A percentile compares a stretch with the other conserved stretches of the same genome.
Conservation (phyloP, 768 basidiomycete genomes). For the Tremella mesenterica region DNA sequence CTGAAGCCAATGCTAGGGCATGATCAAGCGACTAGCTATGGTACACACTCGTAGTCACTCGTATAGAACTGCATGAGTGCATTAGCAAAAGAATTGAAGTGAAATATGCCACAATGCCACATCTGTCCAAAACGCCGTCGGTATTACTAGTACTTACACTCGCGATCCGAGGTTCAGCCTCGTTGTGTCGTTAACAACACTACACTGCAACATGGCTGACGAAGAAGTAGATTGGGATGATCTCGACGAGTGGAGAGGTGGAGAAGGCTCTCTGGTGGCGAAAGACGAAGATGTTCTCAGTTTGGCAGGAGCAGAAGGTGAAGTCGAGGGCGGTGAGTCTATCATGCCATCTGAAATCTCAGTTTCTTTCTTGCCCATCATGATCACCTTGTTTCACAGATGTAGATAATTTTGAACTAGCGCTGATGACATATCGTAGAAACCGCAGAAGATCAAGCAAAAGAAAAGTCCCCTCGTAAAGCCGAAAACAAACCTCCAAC, state of each 20-base stretch:
- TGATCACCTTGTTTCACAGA: background rate
- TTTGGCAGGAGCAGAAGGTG: background rate
- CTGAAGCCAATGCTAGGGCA: slow-evolving; percentile 31
- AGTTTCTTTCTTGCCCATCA: background rate
- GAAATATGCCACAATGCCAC: slow-evolving; percentile 1
- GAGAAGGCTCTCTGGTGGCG: background rate
- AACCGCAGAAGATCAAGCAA: background rate
- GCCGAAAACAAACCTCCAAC: background rate
- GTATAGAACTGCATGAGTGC: too few relatives aligned
- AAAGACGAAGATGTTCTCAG: slow-evolving; percentile 8
- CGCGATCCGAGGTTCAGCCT: too few relatives aligned
- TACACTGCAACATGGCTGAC: too few relatives aligned
- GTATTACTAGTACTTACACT: too few relatives aligned
- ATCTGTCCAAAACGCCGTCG: too few relatives aligned
- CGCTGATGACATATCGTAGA: background rate
- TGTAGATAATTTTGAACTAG: background rate
- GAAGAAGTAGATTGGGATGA: slow-evolving; percentile 17
- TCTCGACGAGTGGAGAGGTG: slow-evolving; percentile 6
- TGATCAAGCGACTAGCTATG: slow-evolving; percentile 6
- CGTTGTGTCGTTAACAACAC: too few relatives aligned
- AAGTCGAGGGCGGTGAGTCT: background rate
- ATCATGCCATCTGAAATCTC: background rate
- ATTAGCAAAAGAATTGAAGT: too few relatives aligned
- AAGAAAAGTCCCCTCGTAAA: background rate
- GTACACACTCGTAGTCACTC: too few relatives aligned